Conservation (phyloP, 2,329 filamentous ascomycete species). For the Botrytis aclada region DNA sequence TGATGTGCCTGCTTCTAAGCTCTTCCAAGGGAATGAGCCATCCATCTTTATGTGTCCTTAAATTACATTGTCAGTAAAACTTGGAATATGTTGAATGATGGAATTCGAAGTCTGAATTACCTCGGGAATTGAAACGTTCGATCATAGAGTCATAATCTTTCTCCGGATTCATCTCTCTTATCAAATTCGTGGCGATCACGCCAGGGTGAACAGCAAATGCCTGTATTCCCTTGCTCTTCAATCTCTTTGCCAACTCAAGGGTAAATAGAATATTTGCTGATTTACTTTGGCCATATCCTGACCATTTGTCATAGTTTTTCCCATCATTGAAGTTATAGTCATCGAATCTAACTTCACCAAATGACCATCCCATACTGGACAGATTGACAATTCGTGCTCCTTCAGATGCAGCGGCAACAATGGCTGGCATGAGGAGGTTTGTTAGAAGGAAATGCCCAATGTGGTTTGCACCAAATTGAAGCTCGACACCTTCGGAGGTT, state of each 20-base stretch:
- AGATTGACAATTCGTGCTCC: constrained; percentile 12
- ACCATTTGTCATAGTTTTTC: constrained; percentile 38
- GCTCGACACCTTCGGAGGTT: constrained; percentile 48
- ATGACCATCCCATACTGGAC: constrained; percentile 13
- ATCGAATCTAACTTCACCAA: constrained; percentile 21
- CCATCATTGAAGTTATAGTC: constrained; percentile 16
- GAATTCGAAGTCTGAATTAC: background rate
- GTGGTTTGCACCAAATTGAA: constrained; percentile 52
- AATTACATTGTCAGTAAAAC: background rate
- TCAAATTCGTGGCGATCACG: background rate
- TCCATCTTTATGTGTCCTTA: background rate
- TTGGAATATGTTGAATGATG: background rate
- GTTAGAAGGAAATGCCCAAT: constrained; percentile 53
- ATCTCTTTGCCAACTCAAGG: constrained; percentile 32
- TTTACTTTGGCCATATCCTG: constrained; percentile 41
- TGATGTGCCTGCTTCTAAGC: constrained; percentile 1
- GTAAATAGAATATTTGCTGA: constrained; percentile 40
- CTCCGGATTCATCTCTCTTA: background rate
- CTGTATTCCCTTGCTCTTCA: constrained; percentile 32
- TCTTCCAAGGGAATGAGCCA: background rate
- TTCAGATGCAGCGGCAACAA: constrained; percentile 39
- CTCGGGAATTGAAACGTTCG: background rate
- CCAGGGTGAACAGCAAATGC: constrained; percentile 39
- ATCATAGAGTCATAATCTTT: background rate
- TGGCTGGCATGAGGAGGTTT: constrained; percentile 44